These are phyloP conservation scores for Castanea mollissima DNA, from an alignment of 306 rosid genomes.

Conservation along the genomic window DNA sequence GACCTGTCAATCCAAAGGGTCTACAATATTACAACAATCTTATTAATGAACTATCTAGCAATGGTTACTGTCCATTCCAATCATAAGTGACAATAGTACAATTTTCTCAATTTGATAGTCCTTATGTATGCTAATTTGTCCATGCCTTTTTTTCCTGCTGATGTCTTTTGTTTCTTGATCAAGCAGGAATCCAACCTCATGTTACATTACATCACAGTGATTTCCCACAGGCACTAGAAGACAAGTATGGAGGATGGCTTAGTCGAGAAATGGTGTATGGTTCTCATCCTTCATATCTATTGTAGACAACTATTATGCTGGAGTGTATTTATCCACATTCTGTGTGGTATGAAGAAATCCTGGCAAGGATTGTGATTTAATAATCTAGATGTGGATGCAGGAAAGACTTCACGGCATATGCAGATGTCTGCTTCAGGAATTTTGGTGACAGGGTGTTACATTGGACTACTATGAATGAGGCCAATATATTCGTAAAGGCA, in stretches of 20 bases:
- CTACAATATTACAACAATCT: too few relatives aligned
- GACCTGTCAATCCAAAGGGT: too few relatives aligned
- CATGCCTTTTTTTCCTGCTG: neutral
- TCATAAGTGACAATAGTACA: neutral
- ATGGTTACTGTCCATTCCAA: slow-evolving; percentile 31
- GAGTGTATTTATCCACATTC: neutral
- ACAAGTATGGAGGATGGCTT: slow-evolving; percentile 80
- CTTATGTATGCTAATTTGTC: neutral
- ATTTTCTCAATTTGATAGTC: neutral
- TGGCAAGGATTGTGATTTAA: too few relatives aligned
- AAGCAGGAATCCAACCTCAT: slow-evolving; percentile 78
- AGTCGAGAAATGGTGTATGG: slow-evolving; percentile 51
- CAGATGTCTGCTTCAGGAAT: slow-evolving; percentile 39
- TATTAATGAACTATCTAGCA: too few relatives aligned
- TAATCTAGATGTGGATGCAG: too few relatives aligned
- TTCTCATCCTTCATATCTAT: neutral
- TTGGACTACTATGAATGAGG: slow-evolving; percentile 53
- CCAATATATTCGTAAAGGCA: neutral
- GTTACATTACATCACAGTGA: slow-evolving; percentile 58
- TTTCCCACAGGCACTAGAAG: slow-evolving; percentile 73
- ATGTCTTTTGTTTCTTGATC: neutral
- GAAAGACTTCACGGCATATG: too few relatives aligned
- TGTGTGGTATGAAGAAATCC: neutral
- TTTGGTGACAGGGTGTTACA: slow-evolving; percentile 54
- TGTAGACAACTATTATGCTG: neutral